phyloP scores from a whole-genome alignment of 2,329 filamentous ascomycete genomes.

The Xylaria sp. region DNA sequence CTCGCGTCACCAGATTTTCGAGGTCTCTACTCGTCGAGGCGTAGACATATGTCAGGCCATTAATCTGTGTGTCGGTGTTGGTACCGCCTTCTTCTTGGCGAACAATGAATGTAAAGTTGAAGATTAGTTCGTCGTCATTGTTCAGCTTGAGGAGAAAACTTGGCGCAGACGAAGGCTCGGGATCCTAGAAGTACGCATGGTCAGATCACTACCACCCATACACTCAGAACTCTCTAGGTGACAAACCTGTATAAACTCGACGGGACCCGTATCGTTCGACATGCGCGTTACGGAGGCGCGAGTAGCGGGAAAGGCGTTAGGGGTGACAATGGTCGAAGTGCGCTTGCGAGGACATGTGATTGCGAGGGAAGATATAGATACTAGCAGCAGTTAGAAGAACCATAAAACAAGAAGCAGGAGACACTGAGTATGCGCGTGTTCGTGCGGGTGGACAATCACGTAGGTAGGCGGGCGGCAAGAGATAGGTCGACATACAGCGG shows the following conservation, averaged over 20 bases:
- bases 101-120: conserved; percentile 91
- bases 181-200: conserved; percentile 68
- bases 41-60: conserved; percentile 90
- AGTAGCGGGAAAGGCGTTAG: conserved; percentile 88
- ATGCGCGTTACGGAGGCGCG: conserved; percentile 79
- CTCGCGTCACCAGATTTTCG: conserved; percentile 91
- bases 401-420: background rate
- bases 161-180: conserved; percentile 71
- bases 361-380: conserved; percentile 85
- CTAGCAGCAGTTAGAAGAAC: conserved; percentile 58
- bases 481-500: conserved; percentile 69
- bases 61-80: conserved; percentile 78
- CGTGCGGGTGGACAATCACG: conserved; percentile 20
- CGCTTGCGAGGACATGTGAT: conserved; percentile 84
- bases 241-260: conserved; percentile 92
- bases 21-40: conserved; percentile 87
- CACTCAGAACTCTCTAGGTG: conserved; percentile 22
- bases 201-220: conserved; percentile 37
- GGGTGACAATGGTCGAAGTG: conserved; percentile 78
- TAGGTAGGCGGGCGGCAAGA: conserved; percentile 16
- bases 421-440: conserved; percentile 32
- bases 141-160: conserved; percentile 85
- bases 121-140: conserved; percentile 91
- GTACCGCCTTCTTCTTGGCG: conserved; percentile 65
- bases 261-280: conserved; percentile 74